Conservation (phyloP, 805 yeast species). For the Kuraishia cidri region DNA sequence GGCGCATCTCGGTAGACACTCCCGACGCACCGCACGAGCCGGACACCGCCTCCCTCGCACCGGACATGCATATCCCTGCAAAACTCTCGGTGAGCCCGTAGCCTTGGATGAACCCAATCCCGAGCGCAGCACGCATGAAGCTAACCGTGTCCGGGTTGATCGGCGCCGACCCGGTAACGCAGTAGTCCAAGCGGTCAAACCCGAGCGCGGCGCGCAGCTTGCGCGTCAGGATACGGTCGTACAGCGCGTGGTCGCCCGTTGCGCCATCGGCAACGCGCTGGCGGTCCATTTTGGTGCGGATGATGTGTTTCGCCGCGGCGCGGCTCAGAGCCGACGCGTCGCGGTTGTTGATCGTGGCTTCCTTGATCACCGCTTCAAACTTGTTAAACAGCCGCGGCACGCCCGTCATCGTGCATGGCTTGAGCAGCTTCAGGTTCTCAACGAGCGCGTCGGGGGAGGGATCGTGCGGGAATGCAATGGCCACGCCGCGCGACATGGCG, state of each 20-base stretch:
- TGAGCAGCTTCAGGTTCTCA: conserved; percentile 46
- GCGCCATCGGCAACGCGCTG: conserved; percentile 7
- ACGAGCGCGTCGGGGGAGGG: conserved; percentile 39
- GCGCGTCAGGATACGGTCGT: conserved; percentile 27
- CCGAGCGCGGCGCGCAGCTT: conserved; percentile 38
- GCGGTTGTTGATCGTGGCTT: conserved; percentile 23
- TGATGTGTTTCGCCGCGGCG: conserved; percentile 2
- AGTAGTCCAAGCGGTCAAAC: conserved; percentile 27
- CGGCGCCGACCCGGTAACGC: conserved; percentile 63
- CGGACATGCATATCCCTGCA: conserved; percentile 45
- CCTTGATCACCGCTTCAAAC: conserved; percentile 52
- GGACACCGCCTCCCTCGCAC: conserved; percentile 28
- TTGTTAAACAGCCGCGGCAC: conserved; percentile 61
- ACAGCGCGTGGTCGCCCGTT: conserved; percentile 9
- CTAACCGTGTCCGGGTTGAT: conserved; percentile 50
- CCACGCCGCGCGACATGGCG: conserved; percentile 4
- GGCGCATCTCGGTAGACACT: conserved; percentile 44
- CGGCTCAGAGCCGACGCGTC: conserved; percentile 2
- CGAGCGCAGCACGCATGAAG: conserved; percentile 55
- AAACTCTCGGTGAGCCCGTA: conserved; percentile 68
- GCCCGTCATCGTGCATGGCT: conserved; percentile 43
- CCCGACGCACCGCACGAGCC: conserved; percentile 61
- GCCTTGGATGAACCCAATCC: conserved; percentile 53
- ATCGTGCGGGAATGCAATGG: conserved; percentile 44
- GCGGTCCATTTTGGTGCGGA: conserved; percentile 5